These are phyloP conservation scores for Colletotrichum coccodes DNA, from an alignment of 2,329 filamentous ascomycete genomes.

Conservation along the genomic window DNA sequence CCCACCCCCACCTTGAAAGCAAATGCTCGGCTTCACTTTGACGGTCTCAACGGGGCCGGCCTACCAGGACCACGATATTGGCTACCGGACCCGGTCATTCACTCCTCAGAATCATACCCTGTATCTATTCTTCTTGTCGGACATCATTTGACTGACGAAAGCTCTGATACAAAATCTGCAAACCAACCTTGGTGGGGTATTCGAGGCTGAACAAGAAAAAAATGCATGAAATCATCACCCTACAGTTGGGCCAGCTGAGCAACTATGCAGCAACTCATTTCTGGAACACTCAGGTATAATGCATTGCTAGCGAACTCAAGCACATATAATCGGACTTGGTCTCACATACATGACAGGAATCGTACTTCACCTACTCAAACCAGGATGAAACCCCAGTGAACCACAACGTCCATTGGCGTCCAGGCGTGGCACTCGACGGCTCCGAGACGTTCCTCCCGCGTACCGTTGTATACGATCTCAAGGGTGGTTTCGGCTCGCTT, in stretches of 20 bases:
- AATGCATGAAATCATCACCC: slow-evolving; percentile 95
- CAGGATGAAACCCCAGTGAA: slow-evolving; percentile 76
- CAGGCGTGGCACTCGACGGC: slow-evolving; percentile 84
- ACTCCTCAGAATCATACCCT: neutral
- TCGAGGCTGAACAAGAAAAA: neutral
- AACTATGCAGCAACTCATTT: slow-evolving; percentile 97
- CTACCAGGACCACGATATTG: neutral
- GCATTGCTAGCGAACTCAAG: neutral
- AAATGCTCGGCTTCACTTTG: neutral
- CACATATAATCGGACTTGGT: neutral
- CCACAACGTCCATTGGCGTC: slow-evolving; percentile 89
- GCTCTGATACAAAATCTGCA: neutral
- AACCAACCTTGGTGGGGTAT: neutral
- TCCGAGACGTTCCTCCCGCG: slow-evolving; percentile 92
- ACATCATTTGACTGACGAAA: neutral
- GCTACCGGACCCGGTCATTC: neutral
- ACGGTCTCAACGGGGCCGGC: neutral
- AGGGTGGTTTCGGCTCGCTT: slow-evolving; percentile 90
- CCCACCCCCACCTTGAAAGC: slow-evolving; percentile 9
- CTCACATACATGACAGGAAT: slow-evolving; percentile 72
- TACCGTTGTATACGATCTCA: slow-evolving; percentile 93
- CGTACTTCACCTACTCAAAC: slow-evolving; percentile 90
- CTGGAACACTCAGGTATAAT: slow-evolving; percentile 93
- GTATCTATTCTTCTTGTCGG: neutral
- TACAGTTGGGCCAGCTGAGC: slow-evolving; percentile 91